Base-by-base conservation (phyloP, 2,329 filamentous ascomycete species). In the Tolypocladium capitatum region DNA sequence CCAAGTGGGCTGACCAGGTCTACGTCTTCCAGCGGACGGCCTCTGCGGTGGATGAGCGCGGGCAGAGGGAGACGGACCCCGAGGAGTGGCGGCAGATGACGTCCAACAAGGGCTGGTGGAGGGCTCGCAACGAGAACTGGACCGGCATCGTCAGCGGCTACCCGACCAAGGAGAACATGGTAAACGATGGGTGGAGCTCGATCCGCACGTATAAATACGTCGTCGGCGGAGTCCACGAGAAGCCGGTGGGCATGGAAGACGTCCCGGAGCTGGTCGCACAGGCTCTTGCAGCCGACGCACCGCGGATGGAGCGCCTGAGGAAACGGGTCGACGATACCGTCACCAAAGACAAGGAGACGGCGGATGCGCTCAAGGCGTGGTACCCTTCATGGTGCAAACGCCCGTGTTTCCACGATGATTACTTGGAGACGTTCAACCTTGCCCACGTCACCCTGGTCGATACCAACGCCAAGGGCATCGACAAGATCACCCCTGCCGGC, bases 371-470 rank as follows among this genome's bases (percentile, higher is more conserved):
- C 7, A 76, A 78, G 56, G 66, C 77, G 0, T 81, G 75, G 74
- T 84, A 83, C 55, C 70, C 74, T 0, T 61, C 63, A 0, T 81
- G 74, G 71, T 84, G 80, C 65, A 84, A 84, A 59, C 71, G 80
- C 0, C 78, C 80, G 0, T 72, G 67, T 36, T 83, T 81, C 60
- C 76, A 77, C 60, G 76, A 83, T 54, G 68, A 72, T 5, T 83
- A 80, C 54, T 68, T 83, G 0, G 56, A 67, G 3, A 54, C 72
- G 0, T 84, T 83, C 69, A 84, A 84, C 60, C 58, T 56, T 30
- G 60, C 68, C 0, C 73, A 80, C 53, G 80, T 84, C 4, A 67
- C 69, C 6, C 71, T 84, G 0, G 65, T 84, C 16, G 76, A 84
- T 56, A 83, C 78, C 0, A 61, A 74, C 30, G 76, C 74, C 5